These are phyloP conservation scores for Calocera viscosa DNA, from an alignment of 768 basidiomycete genomes.

Conservation along the genomic window DNA sequence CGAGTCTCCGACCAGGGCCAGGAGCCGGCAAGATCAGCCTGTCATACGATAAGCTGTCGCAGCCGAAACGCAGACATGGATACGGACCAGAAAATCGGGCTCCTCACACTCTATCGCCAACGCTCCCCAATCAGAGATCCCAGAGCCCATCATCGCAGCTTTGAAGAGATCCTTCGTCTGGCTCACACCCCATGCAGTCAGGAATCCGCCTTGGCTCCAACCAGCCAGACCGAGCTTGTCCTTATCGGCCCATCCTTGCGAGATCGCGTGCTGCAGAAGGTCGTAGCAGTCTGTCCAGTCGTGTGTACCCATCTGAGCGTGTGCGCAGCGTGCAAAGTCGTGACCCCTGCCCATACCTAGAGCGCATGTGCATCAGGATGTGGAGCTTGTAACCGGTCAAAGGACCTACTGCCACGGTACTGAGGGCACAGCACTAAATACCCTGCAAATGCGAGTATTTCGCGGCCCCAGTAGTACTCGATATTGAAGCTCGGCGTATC, in stretches of 20 bases:
- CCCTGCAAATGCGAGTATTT: conserved; percentile 9
- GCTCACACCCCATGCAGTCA: conserved; percentile 15
- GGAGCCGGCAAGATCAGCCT: conserved; percentile 9
- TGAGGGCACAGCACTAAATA: conserved; percentile 13
- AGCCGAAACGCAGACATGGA: not conserved
- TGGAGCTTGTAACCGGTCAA: not conserved
- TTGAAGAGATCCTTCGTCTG: conserved; percentile 15
- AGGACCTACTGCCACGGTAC: conserved; percentile 15
- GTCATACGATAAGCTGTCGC: not conserved
- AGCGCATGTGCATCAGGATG: not conserved
- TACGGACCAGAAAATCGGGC: conserved; percentile 12
- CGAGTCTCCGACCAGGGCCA: conserved; percentile 11
- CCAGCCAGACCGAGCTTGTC: conserved; percentile 14
- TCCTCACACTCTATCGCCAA: conserved; percentile 12
- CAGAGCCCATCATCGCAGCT: conserved; percentile 13
- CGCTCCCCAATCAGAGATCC: conserved; percentile 14
- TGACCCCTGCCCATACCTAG: conserved; percentile 14
- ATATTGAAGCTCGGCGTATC: conserved; percentile 9
- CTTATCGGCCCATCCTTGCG: conserved; percentile 12
- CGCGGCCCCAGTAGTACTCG: not conserved
- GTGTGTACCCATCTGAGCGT: conserved; percentile 13
- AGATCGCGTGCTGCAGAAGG: conserved; percentile 14
- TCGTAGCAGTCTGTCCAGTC: conserved; percentile 17
- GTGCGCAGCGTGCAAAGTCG: conserved; percentile 12
- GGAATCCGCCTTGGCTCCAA: conserved; percentile 16